Conservation (phyloP, 768 basidiomycete genomes). For the Lactarius trivialis region DNA sequence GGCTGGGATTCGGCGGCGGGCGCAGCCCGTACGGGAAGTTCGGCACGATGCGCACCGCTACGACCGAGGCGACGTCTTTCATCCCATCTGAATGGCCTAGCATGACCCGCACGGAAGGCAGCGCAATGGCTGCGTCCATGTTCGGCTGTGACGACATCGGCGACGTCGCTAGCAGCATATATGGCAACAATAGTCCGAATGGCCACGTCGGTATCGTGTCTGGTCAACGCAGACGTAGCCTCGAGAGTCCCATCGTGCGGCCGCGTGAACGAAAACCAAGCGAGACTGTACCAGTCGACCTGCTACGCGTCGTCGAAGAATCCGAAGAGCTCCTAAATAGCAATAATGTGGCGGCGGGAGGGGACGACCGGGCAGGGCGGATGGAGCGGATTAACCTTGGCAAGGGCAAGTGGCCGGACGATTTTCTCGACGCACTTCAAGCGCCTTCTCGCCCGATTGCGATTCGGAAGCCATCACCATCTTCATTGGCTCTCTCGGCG, state of each 20-base stretch:
- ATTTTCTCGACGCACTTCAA: conserved; percentile 60
- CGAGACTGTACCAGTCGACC: conserved; percentile 53
- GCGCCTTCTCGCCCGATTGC: conserved; percentile 20
- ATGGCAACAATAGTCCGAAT: conserved; percentile 4
- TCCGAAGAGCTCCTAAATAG: conserved; percentile 38
- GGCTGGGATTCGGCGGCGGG: conserved; percentile 27
- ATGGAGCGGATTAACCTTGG: conserved; percentile 48
- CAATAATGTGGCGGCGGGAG: conserved; percentile 22
- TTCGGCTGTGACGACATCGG: conserved; percentile 44
- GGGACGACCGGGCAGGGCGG: conserved; percentile 32
- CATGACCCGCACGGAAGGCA: conserved; percentile 59
- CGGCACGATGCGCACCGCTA: conserved; percentile 75
- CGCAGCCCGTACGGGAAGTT: conserved; percentile 48
- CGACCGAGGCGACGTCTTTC: conserved; percentile 70
- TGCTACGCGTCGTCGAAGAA: conserved; percentile 67
- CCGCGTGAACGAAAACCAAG: conserved; percentile 56
- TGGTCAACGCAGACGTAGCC: conserved; percentile 15
- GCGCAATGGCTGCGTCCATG: conserved; percentile 35
- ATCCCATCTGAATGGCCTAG: conserved; percentile 51
- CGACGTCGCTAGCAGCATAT: conserved; percentile 24
- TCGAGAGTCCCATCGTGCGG: conserved; percentile 23
- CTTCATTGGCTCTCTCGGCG: background rate
- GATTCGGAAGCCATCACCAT: conserved; percentile 11
- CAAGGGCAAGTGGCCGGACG: conserved; percentile 81
- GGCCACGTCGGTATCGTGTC: background rate